Evolutionary conservation across 495 filamentous ascomycete species (phyloP), one percentile per base, ranked within the genome.

Genomic region (Aspergillus bertholletiae): DNA sequence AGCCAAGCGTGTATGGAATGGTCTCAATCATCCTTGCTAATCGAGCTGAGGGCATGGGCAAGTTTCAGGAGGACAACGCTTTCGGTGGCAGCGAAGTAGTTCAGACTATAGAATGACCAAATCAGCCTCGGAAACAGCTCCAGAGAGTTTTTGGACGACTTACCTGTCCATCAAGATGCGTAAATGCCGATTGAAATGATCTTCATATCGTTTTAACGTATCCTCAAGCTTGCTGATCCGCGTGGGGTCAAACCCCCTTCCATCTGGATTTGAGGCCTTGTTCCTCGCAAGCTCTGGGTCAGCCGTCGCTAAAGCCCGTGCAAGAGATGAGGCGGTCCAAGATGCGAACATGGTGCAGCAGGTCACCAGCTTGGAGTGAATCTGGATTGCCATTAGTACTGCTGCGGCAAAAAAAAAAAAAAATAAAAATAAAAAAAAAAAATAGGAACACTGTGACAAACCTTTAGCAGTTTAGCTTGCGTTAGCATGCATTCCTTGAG

Each of bases 401-500:
- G n/a, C 4, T n/a, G 7, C n/a, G 21, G n/a, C n/a, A n/a, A n/a
- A n/a, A n/a, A n/a, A n/a, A n/a, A n/a, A n/a, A n/a, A n/a, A n/a
- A n/a, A n/a, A n/a, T n/a, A n/a, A n/a, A n/a, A n/a, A n/a, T n/a
- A n/a, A n/a, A n/a, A n/a, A n/a, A 49, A 47, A 8, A 44, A 27
- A 28, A 39, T n/a, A 7, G 18, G 5, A 28, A 7, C 21, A 23
- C 11, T 7, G 17, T 28, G 47, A 69, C 80, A 46, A 80, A 97
- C 94, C 76, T 89, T 86, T 18, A 98, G 74, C 7, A 98, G 73
- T 70, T 96, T 96, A 49, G 88, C 88, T 66, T 98, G 96, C 11
- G 95, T 97, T 30, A 98, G 80, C 93, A 97, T 97, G 77, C 95
- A 97, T 74, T 97, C 94, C 73, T 97, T 97, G 51, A 98, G 74